Conservation (phyloP, 805 yeast species). For the Lachancea fermentati region DNA sequence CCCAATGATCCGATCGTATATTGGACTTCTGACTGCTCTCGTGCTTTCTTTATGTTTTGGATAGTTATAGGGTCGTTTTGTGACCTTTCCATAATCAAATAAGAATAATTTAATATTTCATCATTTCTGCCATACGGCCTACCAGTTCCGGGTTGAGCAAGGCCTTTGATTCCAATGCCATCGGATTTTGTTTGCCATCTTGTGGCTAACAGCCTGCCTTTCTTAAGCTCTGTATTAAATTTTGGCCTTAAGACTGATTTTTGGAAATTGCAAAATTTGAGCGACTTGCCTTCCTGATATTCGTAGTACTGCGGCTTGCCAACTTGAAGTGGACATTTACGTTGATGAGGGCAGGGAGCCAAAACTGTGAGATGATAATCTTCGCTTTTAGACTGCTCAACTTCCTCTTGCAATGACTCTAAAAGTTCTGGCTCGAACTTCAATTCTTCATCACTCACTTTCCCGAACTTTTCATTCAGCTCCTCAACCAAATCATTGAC, state of each 20-base stretch:
- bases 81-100: constrained; percentile 64
- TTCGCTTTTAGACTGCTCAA: constrained; percentile 17
- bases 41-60: constrained; percentile 36
- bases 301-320: constrained; percentile 64
- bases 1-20: constrained; percentile 24
- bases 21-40: constrained; percentile 27
- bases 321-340: constrained; percentile 77
- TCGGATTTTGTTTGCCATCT: constrained; percentile 58
- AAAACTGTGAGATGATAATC: constrained; percentile 57
- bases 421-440: constrained; percentile 41
- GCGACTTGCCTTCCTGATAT: constrained; percentile 48
- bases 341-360: constrained; percentile 91
- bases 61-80: constrained; percentile 38
- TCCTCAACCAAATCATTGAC: constrained; percentile 7
- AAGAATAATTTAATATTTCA: constrained; percentile 69
- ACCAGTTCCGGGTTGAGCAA: constrained; percentile 62
- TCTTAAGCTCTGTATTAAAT: constrained; percentile 75
- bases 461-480: constrained; percentile 35
- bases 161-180: constrained; percentile 44
- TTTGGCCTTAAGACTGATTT: constrained; percentile 72
- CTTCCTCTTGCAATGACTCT: constrained; percentile 15
- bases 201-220: constrained; percentile 69
- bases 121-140: constrained; percentile 64
- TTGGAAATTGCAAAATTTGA: constrained; percentile 71
- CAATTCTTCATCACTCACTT: constrained; percentile 39